Evolutionary conservation across 2,329 filamentous ascomycete genomes (phyloP).

Genomic region (Trichoderma sp.): DNA sequence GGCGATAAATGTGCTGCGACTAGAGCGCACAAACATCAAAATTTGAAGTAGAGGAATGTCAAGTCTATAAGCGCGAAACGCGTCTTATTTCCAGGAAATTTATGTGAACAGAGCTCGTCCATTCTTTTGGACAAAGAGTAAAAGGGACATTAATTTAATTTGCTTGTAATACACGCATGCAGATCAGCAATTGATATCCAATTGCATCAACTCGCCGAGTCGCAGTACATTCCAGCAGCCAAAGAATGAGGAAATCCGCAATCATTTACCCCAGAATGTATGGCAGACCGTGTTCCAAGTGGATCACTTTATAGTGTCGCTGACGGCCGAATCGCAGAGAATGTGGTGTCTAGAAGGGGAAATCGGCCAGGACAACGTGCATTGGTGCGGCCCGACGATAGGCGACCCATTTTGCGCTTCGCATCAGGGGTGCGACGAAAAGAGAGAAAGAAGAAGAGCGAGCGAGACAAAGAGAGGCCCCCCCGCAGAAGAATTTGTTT

Average conservation of each 20-base stretch:
- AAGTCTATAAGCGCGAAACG: neutral
- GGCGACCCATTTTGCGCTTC: constrained; percentile 12
- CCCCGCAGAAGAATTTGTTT: neutral
- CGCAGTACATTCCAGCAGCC: neutral
- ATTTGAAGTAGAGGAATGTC: neutral
- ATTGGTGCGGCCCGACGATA: constrained; percentile 20
- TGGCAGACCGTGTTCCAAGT: neutral
- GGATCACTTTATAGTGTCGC: constrained; percentile 18
- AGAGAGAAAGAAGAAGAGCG: neutral
- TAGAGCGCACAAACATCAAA: neutral
- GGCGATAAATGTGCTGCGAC: neutral
- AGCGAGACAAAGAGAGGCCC: neutral
- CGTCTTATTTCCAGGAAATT: neutral
- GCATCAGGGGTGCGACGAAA: neutral
- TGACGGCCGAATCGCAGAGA: constrained; percentile 20
- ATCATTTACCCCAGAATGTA: constrained; percentile 3
- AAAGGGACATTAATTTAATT: too few relatives aligned
- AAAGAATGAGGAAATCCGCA: neutral
- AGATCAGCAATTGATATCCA: neutral
- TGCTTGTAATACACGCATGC: too few relatives aligned
- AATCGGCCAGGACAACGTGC: constrained; percentile 20
- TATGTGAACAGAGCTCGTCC: neutral
- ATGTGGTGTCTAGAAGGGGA: constrained; percentile 21
- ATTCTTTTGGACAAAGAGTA: neutral
- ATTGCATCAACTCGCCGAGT: neutral